Evolutionary conservation across 352 stramenopile species (phyloP), one percentile per base, ranked within the genome.

Genomic region (Pythium myriotylum): DNA sequence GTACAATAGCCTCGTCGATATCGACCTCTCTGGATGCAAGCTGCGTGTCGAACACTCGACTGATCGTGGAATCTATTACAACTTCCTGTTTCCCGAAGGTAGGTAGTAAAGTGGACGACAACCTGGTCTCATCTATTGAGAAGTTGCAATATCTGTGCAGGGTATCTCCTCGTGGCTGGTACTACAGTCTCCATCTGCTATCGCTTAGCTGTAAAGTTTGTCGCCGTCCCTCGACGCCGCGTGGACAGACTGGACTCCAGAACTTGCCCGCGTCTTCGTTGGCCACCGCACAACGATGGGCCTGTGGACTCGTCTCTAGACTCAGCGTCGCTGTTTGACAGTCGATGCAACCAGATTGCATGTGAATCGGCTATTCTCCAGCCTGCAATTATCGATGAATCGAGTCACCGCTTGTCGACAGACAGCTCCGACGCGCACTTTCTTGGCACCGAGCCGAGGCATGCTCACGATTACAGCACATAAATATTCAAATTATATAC

Each of bases 41-140:
- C 42, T 70, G 13, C 42, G 50, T 1, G 39, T 65, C 13, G 62
- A 70, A 27, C 56, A 65, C 45, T 37, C 62, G 12, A 61, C 35
- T 0, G 62, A 70, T 32, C 50, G 62, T n/a, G 62, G 56, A n/a
- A 70, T 65, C 26, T 66, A 66, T 27, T 65, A 70, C 41, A 54
- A 65, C 20, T 70, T 70, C 17, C 54, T 49, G 1, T 70, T 70
- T 16, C 62, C 62, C 0, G 55, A 66, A 53, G 62, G 62, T 70
- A 46, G 2, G 33, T 45, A 27, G 19, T 24, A 32, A 13, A n/a
- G n/a, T 8, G 22, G 16, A 5, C 23, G 40, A 23, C n/a, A n/a
- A n/a, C n/a, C n/a, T n/a, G n/a, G n/a, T n/a, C n/a, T n/a, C n/a
- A n/a, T n/a, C n/a, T n/a, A n/a, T n/a, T n/a, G n/a, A n/a, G n/a